A percentile compares a stretch with the other conserved stretches of the same genome.
Conservation (phyloP, 495 filamentous ascomycete species). For the Podospora australis region DNA sequence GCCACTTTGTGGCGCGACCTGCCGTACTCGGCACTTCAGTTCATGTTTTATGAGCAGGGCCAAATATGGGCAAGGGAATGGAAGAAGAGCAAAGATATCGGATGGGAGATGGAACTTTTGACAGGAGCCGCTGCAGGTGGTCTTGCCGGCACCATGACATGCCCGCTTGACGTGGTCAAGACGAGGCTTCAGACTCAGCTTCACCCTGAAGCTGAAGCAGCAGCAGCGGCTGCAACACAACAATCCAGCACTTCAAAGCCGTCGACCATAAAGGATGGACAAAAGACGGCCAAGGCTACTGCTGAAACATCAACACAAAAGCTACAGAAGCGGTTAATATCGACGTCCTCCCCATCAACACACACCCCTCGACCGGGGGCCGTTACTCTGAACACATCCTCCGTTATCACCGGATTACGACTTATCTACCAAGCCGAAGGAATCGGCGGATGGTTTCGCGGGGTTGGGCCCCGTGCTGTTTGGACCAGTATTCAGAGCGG, state of each 20-base stretch:
- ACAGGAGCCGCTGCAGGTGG: constrained; percentile 91
- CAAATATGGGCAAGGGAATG: constrained; percentile 72
- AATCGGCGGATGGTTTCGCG: constrained; percentile 83
- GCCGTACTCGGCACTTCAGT: constrained; percentile 91
- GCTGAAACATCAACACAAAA: constrained; percentile 24
- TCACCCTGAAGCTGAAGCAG: constrained; percentile 36
- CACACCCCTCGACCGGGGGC: constrained; percentile 67
- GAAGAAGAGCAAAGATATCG: constrained; percentile 65
- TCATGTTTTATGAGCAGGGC: constrained; percentile 96
- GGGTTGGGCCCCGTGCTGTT: constrained; percentile 86
- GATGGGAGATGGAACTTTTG: constrained; percentile 73
- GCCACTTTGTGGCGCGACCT: constrained; percentile 91
- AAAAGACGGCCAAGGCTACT: constrained; percentile 10
- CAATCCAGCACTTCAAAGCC: constrained; percentile 2
- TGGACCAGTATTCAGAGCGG: constrained; percentile 97
- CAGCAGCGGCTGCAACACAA: neutral
- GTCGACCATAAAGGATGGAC: constrained; percentile 8
- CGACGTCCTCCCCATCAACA: constrained; percentile 77
- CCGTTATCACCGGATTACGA: constrained; percentile 74
- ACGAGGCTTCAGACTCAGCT: constrained; percentile 95
- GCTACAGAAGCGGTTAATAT: constrained; percentile 61
- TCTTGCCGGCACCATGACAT: constrained; percentile 89
- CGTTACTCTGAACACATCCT: constrained; percentile 76
- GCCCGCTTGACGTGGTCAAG: constrained; percentile 95
- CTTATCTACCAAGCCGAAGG: constrained; percentile 88